These are phyloP conservation scores for Psidium friedrichsthalianum DNA, from an alignment of 345 rosid genomes.

Conservation along the genomic window DNA sequence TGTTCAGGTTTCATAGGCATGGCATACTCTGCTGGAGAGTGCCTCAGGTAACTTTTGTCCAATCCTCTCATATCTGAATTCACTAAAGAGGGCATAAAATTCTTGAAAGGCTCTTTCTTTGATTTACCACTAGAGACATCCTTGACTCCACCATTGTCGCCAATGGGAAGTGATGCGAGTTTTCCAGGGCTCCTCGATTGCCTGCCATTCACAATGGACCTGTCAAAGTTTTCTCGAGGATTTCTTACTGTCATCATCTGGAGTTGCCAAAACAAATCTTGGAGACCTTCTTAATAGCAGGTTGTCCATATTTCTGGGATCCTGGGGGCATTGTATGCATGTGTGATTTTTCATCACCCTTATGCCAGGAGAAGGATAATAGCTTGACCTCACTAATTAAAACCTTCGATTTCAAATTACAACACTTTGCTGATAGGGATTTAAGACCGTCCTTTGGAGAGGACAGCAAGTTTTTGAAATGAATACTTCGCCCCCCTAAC, in stretches of 20 bases:
- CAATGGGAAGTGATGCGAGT: neutral
- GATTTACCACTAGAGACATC: slow-evolving; percentile 2
- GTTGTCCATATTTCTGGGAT: slow-evolving; percentile 3
- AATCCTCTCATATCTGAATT: slow-evolving; percentile 11
- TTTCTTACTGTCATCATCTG: slow-evolving; percentile 6
- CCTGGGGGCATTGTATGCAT: neutral
- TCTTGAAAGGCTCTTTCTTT: slow-evolving; percentile 24
- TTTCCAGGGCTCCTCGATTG: slow-evolving; percentile 10
- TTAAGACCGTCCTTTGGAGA: neutral
- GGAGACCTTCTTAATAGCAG: slow-evolving; percentile 11
- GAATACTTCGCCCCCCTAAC: neutral
- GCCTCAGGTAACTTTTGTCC: slow-evolving; percentile 8
- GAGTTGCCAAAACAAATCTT: slow-evolving; percentile 9
- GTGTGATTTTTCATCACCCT: neutral
- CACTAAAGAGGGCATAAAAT: slow-evolving; percentile 8
- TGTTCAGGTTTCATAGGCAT: slow-evolving; percentile 3
- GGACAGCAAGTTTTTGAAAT: neutral
- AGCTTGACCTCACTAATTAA: neutral
- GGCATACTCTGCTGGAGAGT: slow-evolving; percentile 5
- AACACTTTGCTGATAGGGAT: neutral
- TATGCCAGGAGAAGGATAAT: slow-evolving; percentile 5
- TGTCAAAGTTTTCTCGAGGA: slow-evolving; percentile 5
- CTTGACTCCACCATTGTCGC: neutral
- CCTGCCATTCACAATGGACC: slow-evolving; percentile 1
- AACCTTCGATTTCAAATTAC: neutral